These are phyloP conservation scores for Penicillium riverlandense DNA, from an alignment of 495 filamentous ascomycete species.

Conservation along the genomic window DNA sequence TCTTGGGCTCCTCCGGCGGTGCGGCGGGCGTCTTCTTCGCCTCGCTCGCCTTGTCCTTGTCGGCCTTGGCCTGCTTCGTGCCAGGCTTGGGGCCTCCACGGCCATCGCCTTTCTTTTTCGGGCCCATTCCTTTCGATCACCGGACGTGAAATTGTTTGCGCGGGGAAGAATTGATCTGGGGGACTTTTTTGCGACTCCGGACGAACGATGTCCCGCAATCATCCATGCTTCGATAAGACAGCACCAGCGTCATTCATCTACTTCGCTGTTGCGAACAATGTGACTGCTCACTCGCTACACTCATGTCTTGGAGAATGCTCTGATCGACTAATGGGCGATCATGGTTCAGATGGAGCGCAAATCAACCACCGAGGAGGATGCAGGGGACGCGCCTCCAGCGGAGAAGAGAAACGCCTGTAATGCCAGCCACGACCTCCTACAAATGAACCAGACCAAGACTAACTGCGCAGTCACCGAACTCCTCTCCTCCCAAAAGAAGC, in stretches of 20 bases:
- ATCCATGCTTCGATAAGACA: constrained; percentile 5
- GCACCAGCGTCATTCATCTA: too few relatives aligned
- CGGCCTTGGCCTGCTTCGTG: constrained; percentile 40
- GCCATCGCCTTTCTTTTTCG: constrained; percentile 37
- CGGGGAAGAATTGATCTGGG: neutral
- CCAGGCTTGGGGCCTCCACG: constrained; percentile 38
- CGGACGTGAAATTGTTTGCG: neutral
- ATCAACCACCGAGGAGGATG: neutral
- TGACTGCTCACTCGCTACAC: too few relatives aligned
- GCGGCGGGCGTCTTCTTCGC: constrained; percentile 16
- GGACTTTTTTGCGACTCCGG: constrained; percentile 4
- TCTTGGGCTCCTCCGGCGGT: constrained; percentile 54
- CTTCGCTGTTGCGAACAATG: too few relatives aligned
- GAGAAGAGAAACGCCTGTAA: constrained; percentile 41
- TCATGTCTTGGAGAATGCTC: too few relatives aligned
- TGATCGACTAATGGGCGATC: neutral
- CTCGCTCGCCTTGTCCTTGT: constrained; percentile 29
- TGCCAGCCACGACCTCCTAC: neutral
- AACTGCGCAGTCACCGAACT: constrained; percentile 54
- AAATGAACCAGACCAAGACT: too few relatives aligned
- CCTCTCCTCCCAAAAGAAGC: constrained; percentile 54
- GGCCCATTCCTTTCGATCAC: constrained; percentile 23
- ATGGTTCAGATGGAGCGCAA: constrained; percentile 6
- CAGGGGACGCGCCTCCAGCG: constrained; percentile 2
- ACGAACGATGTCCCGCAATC: constrained; percentile 24